phyloP scores from a whole-genome alignment of 768 basidiomycete species.

The Panaeolus papilionaceus region DNA sequence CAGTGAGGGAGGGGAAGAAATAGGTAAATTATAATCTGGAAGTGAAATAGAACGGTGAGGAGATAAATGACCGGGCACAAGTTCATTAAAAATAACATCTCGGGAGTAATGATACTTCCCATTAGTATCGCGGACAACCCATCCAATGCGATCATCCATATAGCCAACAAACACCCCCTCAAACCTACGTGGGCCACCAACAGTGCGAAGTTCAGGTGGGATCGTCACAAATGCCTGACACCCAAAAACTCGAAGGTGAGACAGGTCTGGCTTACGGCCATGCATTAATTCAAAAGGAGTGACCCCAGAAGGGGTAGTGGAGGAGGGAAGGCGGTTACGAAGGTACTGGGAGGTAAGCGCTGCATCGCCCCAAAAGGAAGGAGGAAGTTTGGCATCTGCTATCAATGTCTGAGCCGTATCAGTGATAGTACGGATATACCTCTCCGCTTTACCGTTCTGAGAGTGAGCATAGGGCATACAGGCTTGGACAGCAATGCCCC shows the following conservation, averaged over 20 bases:
- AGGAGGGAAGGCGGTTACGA: constrained; percentile 27
- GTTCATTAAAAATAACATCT: constrained; percentile 32
- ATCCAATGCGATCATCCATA: constrained; percentile 25
- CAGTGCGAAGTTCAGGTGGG: constrained; percentile 20
- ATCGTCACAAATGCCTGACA: constrained; percentile 45
- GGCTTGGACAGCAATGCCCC: constrained; percentile 21
- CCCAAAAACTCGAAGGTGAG: constrained; percentile 42
- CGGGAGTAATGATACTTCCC: constrained; percentile 28
- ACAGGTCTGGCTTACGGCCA: constrained; percentile 30
- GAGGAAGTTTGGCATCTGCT: constrained; percentile 23
- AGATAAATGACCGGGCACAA: not conserved
- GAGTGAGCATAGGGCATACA: constrained; percentile 23
- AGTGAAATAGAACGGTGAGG: not conserved
- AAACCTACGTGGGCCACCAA: not conserved
- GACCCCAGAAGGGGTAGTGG: constrained; percentile 22
- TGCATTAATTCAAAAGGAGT: constrained; percentile 30
- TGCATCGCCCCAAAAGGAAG: constrained; percentile 30
- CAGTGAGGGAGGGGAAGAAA: too few species aligned
- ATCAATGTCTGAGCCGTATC: constrained; percentile 20
- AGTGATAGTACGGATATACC: constrained; percentile 18
- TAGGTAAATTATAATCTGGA: not conserved
- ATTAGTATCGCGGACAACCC: constrained; percentile 23
- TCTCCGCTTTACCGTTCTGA: constrained; percentile 21
- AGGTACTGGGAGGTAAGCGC: constrained; percentile 27
- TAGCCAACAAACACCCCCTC: constrained; percentile 25